phyloP scores from a whole-genome alignment of 164 flowering plant species.

The Umbilicus rupestris region DNA sequence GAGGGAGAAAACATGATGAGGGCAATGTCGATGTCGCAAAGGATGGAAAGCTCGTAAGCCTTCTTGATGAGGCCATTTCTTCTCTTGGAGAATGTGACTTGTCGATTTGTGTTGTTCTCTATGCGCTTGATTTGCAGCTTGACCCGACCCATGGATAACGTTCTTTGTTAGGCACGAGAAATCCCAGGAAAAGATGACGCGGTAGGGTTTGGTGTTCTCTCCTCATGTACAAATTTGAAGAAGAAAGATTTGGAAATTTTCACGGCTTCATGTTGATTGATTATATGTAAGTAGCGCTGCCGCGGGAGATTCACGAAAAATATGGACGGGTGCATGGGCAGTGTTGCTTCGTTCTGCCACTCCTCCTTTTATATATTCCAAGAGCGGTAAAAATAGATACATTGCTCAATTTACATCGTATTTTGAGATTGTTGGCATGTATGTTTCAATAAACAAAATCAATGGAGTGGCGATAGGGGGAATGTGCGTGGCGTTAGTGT shows the following conservation, averaged over 20 bases:
- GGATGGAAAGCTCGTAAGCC: conserved; percentile 64
- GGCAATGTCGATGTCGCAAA: conserved; percentile 66
- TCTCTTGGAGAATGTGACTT: conserved; percentile 70
- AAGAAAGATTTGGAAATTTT: neutral
- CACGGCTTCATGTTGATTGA: neutral
- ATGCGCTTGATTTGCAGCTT: conserved; percentile 65
- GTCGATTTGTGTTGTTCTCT: conserved; percentile 65
- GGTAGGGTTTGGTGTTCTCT: too few species aligned
- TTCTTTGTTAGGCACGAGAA: too few species aligned
- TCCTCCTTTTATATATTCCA: neutral
- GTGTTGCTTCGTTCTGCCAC: neutral
- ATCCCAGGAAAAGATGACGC: neutral
- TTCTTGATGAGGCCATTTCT: conserved; percentile 76
- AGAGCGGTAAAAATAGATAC: too few species aligned
- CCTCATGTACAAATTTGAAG: neutral
- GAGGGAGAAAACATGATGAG: conserved; percentile 54
- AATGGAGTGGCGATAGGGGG: neutral
- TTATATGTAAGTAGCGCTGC: neutral
- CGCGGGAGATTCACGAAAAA: neutral
- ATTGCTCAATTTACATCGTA: too few species aligned
- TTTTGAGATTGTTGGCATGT: too few species aligned
- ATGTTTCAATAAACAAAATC: too few species aligned
- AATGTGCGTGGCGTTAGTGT: neutral
- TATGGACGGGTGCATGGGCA: neutral
- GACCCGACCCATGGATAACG: conserved; percentile 43